Conservation (phyloP, 2,329 filamentous ascomycete genomes). For the Pleurostoma richardsiae region DNA sequence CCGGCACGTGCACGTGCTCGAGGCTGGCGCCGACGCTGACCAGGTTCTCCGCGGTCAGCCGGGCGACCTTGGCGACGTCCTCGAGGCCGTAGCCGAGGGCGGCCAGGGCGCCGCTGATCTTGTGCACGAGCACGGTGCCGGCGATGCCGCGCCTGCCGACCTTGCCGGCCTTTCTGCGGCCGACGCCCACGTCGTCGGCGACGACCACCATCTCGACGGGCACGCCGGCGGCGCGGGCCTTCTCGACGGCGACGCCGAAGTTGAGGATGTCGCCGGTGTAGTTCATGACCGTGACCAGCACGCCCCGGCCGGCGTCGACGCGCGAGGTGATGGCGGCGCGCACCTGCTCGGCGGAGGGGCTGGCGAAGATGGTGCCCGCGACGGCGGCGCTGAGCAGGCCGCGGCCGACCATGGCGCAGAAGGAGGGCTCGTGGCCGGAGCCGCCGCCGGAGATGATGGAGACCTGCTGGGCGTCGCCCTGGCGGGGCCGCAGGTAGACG, state of each 20-base stretch:
- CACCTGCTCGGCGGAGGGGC: constrained; percentile 73
- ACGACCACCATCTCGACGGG: constrained; percentile 86
- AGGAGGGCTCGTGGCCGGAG: constrained; percentile 85
- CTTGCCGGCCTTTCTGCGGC: constrained; percentile 76
- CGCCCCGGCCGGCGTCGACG: constrained; percentile 57
- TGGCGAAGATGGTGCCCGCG: constrained; percentile 79
- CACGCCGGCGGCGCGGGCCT: constrained; percentile 74
- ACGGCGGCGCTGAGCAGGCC: constrained; percentile 79
- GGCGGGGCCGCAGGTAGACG: constrained; percentile 63
- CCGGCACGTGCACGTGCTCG: constrained; percentile 90
- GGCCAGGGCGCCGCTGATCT: constrained; percentile 81
- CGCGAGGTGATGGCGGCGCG: constrained; percentile 68
- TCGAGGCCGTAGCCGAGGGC: constrained; percentile 62
- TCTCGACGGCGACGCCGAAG: constrained; percentile 91
- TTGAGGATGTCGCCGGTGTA: constrained; percentile 88
- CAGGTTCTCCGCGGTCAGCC: constrained; percentile 67
- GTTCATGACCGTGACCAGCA: constrained; percentile 92
- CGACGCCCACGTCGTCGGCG: constrained; percentile 88
- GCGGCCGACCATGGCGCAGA: constrained; percentile 77
- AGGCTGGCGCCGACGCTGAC: constrained; percentile 83
- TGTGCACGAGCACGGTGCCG: constrained; percentile 85
- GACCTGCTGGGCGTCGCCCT: constrained; percentile 53
- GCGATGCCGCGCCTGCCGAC: constrained; percentile 88
- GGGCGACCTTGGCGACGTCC: constrained; percentile 68
- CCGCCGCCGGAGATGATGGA: constrained; percentile 86